Conservation (phyloP, 2,329 filamentous ascomycete genomes). For the Fusarium sororula region DNA sequence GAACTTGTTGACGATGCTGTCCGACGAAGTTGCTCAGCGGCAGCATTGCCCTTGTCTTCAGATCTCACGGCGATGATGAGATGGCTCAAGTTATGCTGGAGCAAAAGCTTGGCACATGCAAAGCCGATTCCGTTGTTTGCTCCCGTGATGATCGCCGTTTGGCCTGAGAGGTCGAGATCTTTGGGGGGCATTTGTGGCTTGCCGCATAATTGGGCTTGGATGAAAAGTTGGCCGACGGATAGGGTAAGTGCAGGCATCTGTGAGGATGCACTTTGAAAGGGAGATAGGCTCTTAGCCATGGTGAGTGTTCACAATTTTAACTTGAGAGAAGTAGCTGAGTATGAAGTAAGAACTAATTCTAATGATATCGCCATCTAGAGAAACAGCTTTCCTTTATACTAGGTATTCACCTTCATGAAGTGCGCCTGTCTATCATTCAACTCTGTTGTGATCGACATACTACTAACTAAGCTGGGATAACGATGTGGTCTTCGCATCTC, state of each 20-base stretch:
- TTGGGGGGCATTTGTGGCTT: background rate
- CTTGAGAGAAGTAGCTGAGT: fast-evolving
- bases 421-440: fast-evolving
- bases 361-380: fast-evolving
- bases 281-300: background rate
- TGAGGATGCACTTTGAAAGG: background rate
- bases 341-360: fast-evolving
- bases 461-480: background rate
- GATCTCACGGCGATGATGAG: background rate
- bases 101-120: background rate
- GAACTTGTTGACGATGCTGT: fast-evolving
- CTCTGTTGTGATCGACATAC: background rate
- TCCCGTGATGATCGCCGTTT: background rate
- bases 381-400: fast-evolving
- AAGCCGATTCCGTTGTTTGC: conserved; percentile 2
- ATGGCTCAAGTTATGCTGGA: background rate
- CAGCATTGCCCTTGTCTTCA: background rate
- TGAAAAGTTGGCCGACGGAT: background rate
- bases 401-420: fast-evolving
- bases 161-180: background rate
- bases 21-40: background rate
- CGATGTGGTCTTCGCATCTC: background rate
- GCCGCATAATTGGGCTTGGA: background rate
- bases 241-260: background rate
- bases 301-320: fast-evolving